Conservation (phyloP, 495 filamentous ascomycete genomes). For the Tuber melanosporum region DNA sequence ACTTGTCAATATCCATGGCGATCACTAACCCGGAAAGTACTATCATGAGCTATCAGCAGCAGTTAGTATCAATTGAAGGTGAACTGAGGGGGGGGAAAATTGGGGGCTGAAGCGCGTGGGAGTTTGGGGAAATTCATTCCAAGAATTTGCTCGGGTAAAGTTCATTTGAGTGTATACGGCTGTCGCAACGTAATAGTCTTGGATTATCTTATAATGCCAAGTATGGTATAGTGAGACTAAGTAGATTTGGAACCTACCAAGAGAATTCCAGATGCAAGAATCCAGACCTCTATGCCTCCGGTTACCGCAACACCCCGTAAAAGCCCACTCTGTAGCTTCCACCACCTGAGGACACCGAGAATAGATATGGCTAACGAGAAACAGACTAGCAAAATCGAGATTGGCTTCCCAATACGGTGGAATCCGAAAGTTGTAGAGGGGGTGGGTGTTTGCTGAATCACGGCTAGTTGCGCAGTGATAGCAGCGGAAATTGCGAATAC, state of each 20-base stretch:
- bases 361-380: slow-evolving; percentile 54
- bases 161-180: not conserved
- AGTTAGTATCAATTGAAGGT: not conserved
- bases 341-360: slow-evolving; percentile 60
- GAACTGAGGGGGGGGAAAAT: not conserved
- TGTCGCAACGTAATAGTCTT: not conserved
- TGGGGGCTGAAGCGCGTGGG: not conserved
- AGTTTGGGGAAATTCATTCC: not conserved
- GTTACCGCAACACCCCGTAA: slow-evolving; percentile 57
- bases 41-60: slow-evolving; percentile 10
- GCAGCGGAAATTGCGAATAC: slow-evolving; percentile 62
- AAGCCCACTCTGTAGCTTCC: slow-evolving; percentile 63
- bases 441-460: slow-evolving; percentile 52
- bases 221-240: not conserved
- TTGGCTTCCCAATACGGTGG: slow-evolving; percentile 58
- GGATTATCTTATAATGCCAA: not conserved
- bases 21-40: slow-evolving; percentile 18
- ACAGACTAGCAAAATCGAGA: slow-evolving; percentile 54
- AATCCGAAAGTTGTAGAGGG: slow-evolving; percentile 51
- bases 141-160: not conserved
- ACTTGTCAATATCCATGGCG: slow-evolving; percentile 23
- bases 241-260: slow-evolving; percentile 46
- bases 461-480: slow-evolving; percentile 62
- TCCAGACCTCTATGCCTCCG: slow-evolving; percentile 63
- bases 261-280: slow-evolving; percentile 49